Evolutionary conservation across 495 filamentous ascomycete genomes (phyloP).

Genomic region (Neurospora africana): DNA sequence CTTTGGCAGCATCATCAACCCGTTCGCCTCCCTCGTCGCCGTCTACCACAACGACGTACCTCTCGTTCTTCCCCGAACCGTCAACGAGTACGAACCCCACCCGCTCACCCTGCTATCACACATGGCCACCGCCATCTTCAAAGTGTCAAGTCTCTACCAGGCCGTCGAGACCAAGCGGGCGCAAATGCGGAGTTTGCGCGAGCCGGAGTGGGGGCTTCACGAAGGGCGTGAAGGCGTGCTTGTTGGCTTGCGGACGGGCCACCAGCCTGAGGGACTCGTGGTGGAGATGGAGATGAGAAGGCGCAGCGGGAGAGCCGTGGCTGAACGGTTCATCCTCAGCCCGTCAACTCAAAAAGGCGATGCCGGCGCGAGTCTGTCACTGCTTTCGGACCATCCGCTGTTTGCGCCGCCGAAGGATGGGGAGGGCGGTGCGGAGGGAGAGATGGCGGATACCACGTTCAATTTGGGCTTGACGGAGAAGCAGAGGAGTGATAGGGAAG

Average conservation of each 20-base stretch:
- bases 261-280: constrained; percentile 45
- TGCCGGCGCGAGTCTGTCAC: constrained; percentile 40
- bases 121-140: constrained; percentile 41
- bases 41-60: constrained; percentile 63
- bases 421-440: constrained; percentile 35
- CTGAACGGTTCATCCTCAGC: constrained; percentile 67
- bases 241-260: constrained; percentile 35
- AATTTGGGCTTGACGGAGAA: constrained; percentile 80
- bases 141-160: constrained; percentile 50
- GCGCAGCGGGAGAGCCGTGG: constrained; percentile 64
- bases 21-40: constrained; percentile 44
- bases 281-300: constrained; percentile 78
- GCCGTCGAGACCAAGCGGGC: constrained; percentile 56
- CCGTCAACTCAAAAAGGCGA: neutral
- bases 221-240: constrained; percentile 69
- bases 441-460: constrained; percentile 57
- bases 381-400: constrained; percentile 69
- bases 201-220: constrained; percentile 65
- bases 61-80: constrained; percentile 14
- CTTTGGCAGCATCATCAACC: constrained; percentile 45
- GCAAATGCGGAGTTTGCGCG: constrained; percentile 53
- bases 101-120: constrained; percentile 49
- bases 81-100: constrained; percentile 51
- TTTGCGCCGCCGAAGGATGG: constrained; percentile 42
- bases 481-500: constrained; percentile 74